These are phyloP conservation scores for Pseudocercospora macadamiae DNA, from an alignment of 2,329 filamentous ascomycete species.

Conservation along the genomic window DNA sequence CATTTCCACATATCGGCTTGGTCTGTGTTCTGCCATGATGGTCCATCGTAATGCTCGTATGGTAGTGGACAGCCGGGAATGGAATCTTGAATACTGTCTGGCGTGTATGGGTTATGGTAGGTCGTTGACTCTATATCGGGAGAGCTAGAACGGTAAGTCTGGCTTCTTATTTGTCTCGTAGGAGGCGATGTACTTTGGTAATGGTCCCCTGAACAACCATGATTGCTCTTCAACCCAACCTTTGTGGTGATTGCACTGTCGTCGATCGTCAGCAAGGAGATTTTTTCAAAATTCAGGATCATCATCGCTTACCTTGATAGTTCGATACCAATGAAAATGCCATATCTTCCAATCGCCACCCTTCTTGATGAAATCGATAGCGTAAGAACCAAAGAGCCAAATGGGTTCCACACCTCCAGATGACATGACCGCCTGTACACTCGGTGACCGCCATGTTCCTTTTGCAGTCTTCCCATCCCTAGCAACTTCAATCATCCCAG, in stretches of 20 bases:
- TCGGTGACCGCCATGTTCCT: background rate
- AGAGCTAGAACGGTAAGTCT: background rate
- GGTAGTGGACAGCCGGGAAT: background rate
- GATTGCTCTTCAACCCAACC: background rate
- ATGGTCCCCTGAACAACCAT: background rate
- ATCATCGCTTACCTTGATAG: background rate
- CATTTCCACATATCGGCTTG: background rate
- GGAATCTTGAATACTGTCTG: background rate
- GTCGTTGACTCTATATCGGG: background rate
- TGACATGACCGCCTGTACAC: background rate
- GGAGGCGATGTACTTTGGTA: background rate
- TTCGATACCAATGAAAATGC: background rate
- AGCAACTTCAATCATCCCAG: background rate
- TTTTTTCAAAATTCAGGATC: background rate
- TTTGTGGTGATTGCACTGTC: background rate
- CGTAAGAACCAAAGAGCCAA: background rate
- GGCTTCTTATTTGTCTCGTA: background rate
- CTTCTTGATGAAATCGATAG: background rate
- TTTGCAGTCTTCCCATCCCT: background rate
- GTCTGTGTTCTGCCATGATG: background rate
- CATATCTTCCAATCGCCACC: background rate
- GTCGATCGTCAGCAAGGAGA: background rate
- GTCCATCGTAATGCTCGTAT: background rate
- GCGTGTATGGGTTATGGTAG: background rate
- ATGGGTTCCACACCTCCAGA: background rate